Base-by-base conservation (phyloP, 768 basidiomycete genomes). In the Boletus edulis region DNA sequence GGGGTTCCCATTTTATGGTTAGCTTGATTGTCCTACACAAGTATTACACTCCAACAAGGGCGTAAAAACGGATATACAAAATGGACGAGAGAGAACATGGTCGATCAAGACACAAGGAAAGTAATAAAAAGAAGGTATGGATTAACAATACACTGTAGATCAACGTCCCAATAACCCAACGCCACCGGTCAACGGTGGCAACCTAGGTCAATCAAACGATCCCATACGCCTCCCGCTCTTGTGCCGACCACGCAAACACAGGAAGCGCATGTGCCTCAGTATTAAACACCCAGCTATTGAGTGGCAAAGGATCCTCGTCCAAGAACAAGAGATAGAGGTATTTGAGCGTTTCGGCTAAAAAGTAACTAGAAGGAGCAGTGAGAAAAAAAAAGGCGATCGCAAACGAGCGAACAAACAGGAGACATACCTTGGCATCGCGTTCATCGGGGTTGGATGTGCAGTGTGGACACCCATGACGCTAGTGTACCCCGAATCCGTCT, bases 261-360 rank as follows among this genome's bases (percentile, higher is more conserved):
- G 87, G 88, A 10, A 91, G 73, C 10, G 90, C 82, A 64, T 92
- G 91, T 6, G 89, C 91, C 67, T 85, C 84, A 0, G 83, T 85
- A 57, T 82, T 85, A 53, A 83, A 83, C 5, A 85, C 83, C 78
- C 78, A 86, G 37, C 77, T 71, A 15, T 80, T 72, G 38, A 82
- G 71, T 0, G 80, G 74, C 14, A 89, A 58, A 5, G 73, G 78
- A 56, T 91, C 85, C 6, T 81, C 76, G 39, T 87, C 78, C 42
- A 70, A 73, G 66, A 89, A 91, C 68, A 88, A 69, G 20, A 91
- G 73, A 67, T 86, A 86, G 47, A 89, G 75, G 64, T 91, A 89
- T 69, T 89, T 88, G 54, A 89, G 72, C 57, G 81, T 83, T 62
- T 82, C 81, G 3, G 82, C 81, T 29, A 82, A 68, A 69, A 82